Conservation (phyloP, 2,329 filamentous ascomycete genomes). For the Dothideomycetes sp. region DNA sequence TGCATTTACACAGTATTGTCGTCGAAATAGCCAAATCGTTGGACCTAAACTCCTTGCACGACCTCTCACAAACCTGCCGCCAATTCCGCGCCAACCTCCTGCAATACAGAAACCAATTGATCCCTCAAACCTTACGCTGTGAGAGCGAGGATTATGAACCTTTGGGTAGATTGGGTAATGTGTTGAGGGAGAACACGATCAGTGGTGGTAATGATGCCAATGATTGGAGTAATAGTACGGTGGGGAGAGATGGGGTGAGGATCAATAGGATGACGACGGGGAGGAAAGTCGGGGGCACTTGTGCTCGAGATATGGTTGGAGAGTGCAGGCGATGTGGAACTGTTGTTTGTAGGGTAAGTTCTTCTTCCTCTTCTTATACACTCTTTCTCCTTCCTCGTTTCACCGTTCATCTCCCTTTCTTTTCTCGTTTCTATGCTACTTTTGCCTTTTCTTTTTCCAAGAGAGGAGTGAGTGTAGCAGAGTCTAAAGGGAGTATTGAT, state of each 20-base stretch:
- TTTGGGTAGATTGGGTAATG: constrained; percentile 43
- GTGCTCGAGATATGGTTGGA: constrained; percentile 78
- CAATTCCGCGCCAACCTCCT: constrained; percentile 69
- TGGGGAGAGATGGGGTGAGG: constrained; percentile 21
- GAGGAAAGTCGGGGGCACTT: constrained; percentile 64
- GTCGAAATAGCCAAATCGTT: constrained; percentile 65
- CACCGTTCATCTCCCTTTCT: too few relatives aligned
- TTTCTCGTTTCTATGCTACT: too few relatives aligned
- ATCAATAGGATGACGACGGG: constrained; percentile 44
- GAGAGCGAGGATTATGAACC: constrained; percentile 54
- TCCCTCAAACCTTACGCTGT: constrained; percentile 70
- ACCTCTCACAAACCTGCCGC: constrained; percentile 72
- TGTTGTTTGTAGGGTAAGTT: constrained; percentile 68
- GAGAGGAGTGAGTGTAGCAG: too few relatives aligned
- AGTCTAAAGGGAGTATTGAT: neutral
- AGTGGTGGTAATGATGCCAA: constrained; percentile 19
- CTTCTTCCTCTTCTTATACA: too few relatives aligned
- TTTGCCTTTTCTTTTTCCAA: too few relatives aligned
- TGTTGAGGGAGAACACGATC: constrained; percentile 19
- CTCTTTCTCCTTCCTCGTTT: too few relatives aligned
- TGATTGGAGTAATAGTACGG: too few relatives aligned
- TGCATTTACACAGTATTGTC: constrained; percentile 66
- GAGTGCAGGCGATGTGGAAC: constrained; percentile 70
- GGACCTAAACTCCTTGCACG: constrained; percentile 80
- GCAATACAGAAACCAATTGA: constrained; percentile 65